Conservation (phyloP, 2,329 filamentous ascomycete genomes). For the Monosporascus sp. region DNA sequence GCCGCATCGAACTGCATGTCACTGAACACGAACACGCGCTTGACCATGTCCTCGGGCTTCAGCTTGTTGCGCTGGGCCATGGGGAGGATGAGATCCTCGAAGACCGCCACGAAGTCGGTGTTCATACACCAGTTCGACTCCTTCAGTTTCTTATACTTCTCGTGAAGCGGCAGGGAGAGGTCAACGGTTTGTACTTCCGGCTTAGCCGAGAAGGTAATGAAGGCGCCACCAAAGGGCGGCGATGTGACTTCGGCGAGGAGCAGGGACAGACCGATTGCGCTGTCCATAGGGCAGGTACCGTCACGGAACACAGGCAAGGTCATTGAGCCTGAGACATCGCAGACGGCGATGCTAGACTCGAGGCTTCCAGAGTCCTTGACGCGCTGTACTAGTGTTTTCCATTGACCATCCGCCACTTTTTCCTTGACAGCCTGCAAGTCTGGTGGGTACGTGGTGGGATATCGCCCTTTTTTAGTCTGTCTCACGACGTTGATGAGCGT, state of each 20-base stretch:
- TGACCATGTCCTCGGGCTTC: constrained; percentile 52
- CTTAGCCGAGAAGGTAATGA: constrained; percentile 46
- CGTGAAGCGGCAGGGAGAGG: constrained; percentile 28
- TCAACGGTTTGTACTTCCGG: constrained; percentile 39
- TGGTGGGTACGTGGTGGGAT: neutral
- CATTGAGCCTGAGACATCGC: constrained; percentile 55
- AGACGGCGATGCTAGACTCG: constrained; percentile 48
- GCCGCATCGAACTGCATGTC: constrained; percentile 55
- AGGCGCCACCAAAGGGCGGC: constrained; percentile 46
- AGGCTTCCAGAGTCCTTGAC: constrained; percentile 50
- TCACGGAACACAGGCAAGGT: constrained; percentile 31
- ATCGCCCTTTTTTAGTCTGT: constrained; percentile 1
- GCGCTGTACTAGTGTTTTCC: constrained; percentile 52
- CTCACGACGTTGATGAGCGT: constrained; percentile 33
- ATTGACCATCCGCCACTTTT: constrained; percentile 44
- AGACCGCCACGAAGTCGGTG: constrained; percentile 51
- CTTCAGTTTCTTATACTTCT: constrained; percentile 34
- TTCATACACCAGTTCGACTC: constrained; percentile 32
- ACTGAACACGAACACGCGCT: constrained; percentile 54
- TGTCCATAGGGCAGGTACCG: constrained; percentile 44
- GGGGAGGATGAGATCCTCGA: constrained; percentile 47
- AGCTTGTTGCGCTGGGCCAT: constrained; percentile 45
- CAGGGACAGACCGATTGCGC: constrained; percentile 50
- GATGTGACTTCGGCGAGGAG: constrained; percentile 47
- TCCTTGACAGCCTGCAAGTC: constrained; percentile 14